Conservation (phyloP, 2,329 filamentous ascomycete genomes). For the Ceratocystis destructans region DNA sequence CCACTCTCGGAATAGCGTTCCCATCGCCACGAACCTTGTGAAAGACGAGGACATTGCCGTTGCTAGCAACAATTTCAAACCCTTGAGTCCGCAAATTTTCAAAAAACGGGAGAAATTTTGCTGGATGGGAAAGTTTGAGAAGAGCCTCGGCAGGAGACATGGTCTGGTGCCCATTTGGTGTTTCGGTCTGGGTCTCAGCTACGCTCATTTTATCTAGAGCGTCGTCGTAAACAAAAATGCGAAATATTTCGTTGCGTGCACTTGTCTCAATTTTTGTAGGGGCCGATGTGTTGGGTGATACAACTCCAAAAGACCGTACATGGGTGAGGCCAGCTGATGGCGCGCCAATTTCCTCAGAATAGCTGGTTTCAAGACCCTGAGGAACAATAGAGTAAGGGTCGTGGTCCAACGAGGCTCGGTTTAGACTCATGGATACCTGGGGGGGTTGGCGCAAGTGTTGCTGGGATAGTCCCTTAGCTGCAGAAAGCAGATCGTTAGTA, state of each 20-base stretch:
- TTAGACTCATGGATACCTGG: not conserved
- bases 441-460: not conserved
- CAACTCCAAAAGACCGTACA: conserved; percentile 23
- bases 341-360: conserved; percentile 31
- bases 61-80: conserved; percentile 52
- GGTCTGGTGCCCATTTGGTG: conserved; percentile 27
- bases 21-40: conserved; percentile 39
- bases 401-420: not conserved
- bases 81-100: conserved; percentile 43
- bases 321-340: conserved; percentile 6
- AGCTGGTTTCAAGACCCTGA: conserved; percentile 37
- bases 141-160: conserved; percentile 45
- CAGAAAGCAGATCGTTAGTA: conserved; percentile 12
- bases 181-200: conserved; percentile 34
- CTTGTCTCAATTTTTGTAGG: conserved; percentile 33
- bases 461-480: not conserved
- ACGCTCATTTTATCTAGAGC: conserved; percentile 48
- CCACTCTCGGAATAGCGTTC: conserved; percentile 16
- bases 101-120: conserved; percentile 53
- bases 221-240: conserved; percentile 46
- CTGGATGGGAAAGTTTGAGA: conserved; percentile 45
- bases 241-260: conserved; percentile 24
- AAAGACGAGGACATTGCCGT: conserved; percentile 51
- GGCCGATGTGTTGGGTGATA: conserved; percentile 1
- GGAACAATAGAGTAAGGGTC: conserved; percentile 31